Base-by-base conservation (phyloP, 441 rosid genomes). In the Erodium texanum region DNA sequence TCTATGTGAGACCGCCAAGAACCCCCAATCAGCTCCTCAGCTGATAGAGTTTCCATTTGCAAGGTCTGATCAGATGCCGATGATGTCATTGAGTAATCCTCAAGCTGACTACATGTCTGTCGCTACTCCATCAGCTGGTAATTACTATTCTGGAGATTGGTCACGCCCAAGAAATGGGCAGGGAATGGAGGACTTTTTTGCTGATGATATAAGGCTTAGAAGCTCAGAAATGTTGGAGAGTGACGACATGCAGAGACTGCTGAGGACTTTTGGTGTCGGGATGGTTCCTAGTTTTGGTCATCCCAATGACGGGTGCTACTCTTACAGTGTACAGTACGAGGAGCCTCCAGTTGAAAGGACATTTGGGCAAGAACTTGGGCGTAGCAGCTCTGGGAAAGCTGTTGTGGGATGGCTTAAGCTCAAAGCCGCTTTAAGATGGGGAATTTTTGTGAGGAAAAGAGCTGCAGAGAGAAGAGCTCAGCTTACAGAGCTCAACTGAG, bases 171-270 rank as follows among this genome's bases (percentile, higher is more conserved):
- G 64, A 59, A 59, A 59, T 24, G 64, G 29, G 64, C 64, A 22
- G 2, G 64, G 64, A 59, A 59, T 59, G 64, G 64, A 59, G 8
- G 64, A 59, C 29, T 59, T 23, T 24, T 59, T 59, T 23, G 64
- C 64, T 59, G 64, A 59, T 10, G 64, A 59, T 59, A 59, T 59
- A 29, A 24, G 64, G 64, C 64, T 59, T 18, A 85, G 92, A 76
- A 93, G 98, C 78, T 82, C 85, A 3, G 97, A 90, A 74, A 93
- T 90, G 97, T 80, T 93, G 62, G 91, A 87, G 71, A 78, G 78
- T 27, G 93, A 90, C 50, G 96, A 93, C 70, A 89, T 93, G 97
- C 98, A 93, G 78, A 85, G 85, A 71, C 81, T 93, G 68, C 80
- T 93, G 34, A 84, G 85, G 64, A 59, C 64, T 24, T 59, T 59